Percentiles rank a stretch among this genome's conserved stretches.
Evolutionary conservation across 2,329 filamentous ascomycete genomes (phyloP).

Genomic region (Phaeosphaeria sp.): DNA sequence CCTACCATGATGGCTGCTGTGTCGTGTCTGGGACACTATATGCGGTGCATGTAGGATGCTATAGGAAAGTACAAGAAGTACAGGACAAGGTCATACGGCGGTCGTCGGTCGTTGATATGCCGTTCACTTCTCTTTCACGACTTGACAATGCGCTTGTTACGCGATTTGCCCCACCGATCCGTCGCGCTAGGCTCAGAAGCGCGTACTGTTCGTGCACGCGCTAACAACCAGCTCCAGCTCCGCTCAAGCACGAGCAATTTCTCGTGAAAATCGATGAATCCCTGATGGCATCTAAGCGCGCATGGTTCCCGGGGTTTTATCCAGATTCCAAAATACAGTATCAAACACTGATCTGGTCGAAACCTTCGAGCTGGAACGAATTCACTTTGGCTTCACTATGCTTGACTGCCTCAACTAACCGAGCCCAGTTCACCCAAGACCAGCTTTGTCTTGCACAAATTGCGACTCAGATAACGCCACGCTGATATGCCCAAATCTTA

Average conservation of each 20-base stretch:
- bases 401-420: background rate
- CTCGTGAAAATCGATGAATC: background rate
- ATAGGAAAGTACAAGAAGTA: background rate
- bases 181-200: background rate
- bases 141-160: background rate
- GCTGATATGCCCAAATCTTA: constrained; percentile 18
- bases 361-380: too few species aligned
- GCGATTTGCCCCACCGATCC: background rate
- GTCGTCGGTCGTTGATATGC: background rate
- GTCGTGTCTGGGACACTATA: background rate
- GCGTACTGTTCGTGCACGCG: background rate
- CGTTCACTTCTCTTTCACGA: background rate
- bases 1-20: background rate
- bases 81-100: background rate
- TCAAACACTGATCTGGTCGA: too few species aligned
- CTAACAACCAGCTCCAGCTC: background rate
- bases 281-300: too few species aligned
- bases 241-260: background rate
- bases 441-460: background rate
- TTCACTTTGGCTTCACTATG: background rate
- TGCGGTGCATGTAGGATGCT: background rate
- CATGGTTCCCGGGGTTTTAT: too few species aligned
- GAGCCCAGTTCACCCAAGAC: background rate
- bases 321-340: too few species aligned
- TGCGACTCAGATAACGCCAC: constrained; percentile 20